These are phyloP conservation scores for Candida chauliodis DNA, from an alignment of 805 yeast genomes.

Conservation along the genomic window DNA sequence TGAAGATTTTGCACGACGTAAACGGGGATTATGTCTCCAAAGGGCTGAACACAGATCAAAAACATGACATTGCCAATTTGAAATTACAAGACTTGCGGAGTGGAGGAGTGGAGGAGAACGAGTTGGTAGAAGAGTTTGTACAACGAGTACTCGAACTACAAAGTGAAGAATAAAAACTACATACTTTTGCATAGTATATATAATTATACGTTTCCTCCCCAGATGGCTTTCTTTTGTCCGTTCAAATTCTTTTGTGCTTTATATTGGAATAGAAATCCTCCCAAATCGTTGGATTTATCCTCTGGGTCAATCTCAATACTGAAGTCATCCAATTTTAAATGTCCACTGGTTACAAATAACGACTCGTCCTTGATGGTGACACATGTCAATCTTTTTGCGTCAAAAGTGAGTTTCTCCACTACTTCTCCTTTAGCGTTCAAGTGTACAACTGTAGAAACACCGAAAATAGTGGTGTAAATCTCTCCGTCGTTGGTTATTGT, in stretches of 20 bases:
- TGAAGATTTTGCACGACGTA: constrained; percentile 47
- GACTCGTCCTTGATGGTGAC: constrained; percentile 56
- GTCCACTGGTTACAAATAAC: constrained; percentile 67
- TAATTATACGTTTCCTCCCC: constrained; percentile 25
- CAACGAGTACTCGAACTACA: constrained; percentile 29
- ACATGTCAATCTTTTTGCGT: constrained; percentile 61
- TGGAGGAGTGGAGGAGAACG: constrained; percentile 67
- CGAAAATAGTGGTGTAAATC: constrained; percentile 67
- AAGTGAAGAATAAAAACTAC: no score
- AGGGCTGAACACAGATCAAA: constrained; percentile 50
- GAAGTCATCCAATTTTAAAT: constrained; percentile 42
- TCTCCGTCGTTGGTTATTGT: constrained; percentile 52
- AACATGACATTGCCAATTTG: constrained; percentile 56
- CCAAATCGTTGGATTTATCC: constrained; percentile 44
- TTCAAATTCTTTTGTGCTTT: constrained; percentile 27
- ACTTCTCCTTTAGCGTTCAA: constrained; percentile 48
- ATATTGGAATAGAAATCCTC: constrained; percentile 57
- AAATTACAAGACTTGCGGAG: constrained; percentile 57
- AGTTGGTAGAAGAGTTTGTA: constrained; percentile 68
- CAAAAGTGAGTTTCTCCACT: constrained; percentile 50
- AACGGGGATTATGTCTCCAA: constrained; percentile 30
- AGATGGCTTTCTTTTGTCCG: constrained; percentile 22
- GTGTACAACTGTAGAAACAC: constrained; percentile 54
- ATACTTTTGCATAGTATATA: constrained; percentile 1
- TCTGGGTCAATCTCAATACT: constrained; percentile 19